Percentiles rank a stretch among this genome's conserved stretches.
phyloP scores from a whole-genome alignment of 352 stramenopile species.

The Phytopythium oedochilum region DNA sequence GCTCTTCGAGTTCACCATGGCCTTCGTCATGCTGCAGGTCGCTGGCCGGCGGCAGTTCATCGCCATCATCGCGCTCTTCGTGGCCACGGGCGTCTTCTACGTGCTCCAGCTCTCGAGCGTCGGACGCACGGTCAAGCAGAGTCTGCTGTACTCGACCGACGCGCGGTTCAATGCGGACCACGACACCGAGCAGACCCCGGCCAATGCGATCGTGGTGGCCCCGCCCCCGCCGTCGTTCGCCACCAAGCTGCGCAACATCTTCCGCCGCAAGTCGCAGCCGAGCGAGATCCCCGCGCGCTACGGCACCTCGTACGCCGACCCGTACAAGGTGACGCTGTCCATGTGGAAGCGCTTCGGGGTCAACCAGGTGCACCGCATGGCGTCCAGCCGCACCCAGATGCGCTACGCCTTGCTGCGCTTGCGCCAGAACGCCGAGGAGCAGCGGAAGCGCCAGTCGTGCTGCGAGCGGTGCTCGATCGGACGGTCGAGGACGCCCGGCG shows the following conservation, averaged over 20 bases:
- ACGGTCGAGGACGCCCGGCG: background rate
- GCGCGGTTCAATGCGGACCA: constrained; percentile 1
- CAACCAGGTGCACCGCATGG: constrained; percentile 71
- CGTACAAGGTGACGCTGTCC: constrained; percentile 68
- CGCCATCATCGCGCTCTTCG: constrained; percentile 54
- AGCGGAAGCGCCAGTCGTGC: background rate
- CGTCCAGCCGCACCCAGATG: constrained; percentile 46
- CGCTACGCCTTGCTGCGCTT: constrained; percentile 59
- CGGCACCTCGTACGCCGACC: constrained; percentile 57
- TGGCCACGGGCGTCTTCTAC: constrained; percentile 35
- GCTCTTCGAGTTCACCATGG: constrained; percentile 67
- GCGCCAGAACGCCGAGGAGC: constrained; percentile 30
- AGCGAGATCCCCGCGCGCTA: constrained; percentile 26
- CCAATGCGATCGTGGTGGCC: background rate
- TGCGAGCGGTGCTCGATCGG: background rate
- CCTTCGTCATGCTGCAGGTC: constrained; percentile 72
- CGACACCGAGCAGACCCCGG: background rate
- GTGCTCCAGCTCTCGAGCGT: constrained; percentile 38
- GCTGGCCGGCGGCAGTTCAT: constrained; percentile 44
- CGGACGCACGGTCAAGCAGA: constrained; percentile 4
- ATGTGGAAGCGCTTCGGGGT: constrained; percentile 68
- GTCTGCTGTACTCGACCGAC: background rate
- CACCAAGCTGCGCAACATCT: constrained; percentile 22
- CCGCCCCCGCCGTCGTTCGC: background rate
- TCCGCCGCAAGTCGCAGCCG: constrained; percentile 29